Evolutionary conservation across 2,329 filamentous ascomycete genomes (phyloP), one percentile per base, ranked within the genome.

Genomic region (Cryphonectria japonica): DNA sequence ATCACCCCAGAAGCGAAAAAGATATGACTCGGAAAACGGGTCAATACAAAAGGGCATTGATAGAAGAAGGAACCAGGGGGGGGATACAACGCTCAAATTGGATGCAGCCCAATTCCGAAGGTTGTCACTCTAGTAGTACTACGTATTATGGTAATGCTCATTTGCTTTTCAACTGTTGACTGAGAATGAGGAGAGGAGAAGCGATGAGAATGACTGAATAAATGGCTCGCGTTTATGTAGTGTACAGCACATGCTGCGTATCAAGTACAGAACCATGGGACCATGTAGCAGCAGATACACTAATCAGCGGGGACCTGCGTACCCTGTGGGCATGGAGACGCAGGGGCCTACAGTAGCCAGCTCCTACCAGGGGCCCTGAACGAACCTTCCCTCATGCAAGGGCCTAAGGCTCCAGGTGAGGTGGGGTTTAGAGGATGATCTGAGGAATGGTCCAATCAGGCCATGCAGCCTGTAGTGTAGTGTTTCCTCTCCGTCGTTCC

Each of bases 391-490:
- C 46, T 11, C 9, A 34, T 11, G 2, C 22, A 50, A 50, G 6
- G 22, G 46, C 46, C 46, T 22, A 50, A 22, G 46, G 46, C 46
- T 19, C 46, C 46, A 50, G 46, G 46, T n/a, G 5, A 50, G 52
- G 26, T 57, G 52, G 52, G 22, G 52, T 14, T 57, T n/a, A 32
- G 54, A 59, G 54, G 54, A 59, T 32, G 9, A 16, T 29, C 52
- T 57, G 26, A 26, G 52, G 26, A 57, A n/a, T 9, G 46, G 46
- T 11, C 46, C 60, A 65, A 69, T 69, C 63, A 61, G 67, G 60
- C 46, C 60, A 59, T 50, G 52, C 26, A 63, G 52, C 46, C 29
- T 60, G 50, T 29, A 60, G 62, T n/a, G 52, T 50, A 26, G 26
- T 26, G 26, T 57, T 39, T 50, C 52, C 32, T 14, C 29, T 37